phyloP scores from a whole-genome alignment of 163 green algal species.

The Chloroidium sp. region DNA sequence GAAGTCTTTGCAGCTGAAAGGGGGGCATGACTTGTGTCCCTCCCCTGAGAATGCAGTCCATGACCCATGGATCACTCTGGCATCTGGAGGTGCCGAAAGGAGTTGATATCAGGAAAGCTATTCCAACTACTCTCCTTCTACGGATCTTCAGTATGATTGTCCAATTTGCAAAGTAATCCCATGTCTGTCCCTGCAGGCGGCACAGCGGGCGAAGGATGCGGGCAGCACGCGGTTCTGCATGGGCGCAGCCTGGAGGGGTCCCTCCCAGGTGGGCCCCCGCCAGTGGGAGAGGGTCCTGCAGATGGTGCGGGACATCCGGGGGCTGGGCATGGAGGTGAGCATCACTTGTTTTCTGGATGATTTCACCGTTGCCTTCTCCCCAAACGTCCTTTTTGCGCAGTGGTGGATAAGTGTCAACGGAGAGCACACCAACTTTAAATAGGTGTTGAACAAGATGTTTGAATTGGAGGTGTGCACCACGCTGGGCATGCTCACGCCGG shows the following conservation, averaged over 20 bases:
- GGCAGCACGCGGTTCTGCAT: conserved; percentile 99
- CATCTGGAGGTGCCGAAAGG: too few relatives aligned
- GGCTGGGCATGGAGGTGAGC: conserved; percentile 69
- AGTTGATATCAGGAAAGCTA: too few relatives aligned
- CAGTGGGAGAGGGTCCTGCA: conserved; percentile 89
- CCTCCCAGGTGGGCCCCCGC: conserved; percentile 74
- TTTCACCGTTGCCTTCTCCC: conserved; percentile 11
- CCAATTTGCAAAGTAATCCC: not conserved
- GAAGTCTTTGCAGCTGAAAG: too few relatives aligned
- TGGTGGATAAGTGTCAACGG: conserved; percentile 10
- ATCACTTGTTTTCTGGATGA: too few relatives aligned
- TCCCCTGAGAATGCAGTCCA: too few relatives aligned
- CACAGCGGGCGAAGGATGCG: conserved; percentile 71
- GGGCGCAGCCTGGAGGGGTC: conserved; percentile 94
- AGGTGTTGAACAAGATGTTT: conserved; percentile 4
- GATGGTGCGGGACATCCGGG: conserved; percentile 69
- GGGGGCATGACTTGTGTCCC: too few relatives aligned
- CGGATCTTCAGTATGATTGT: too few relatives aligned
- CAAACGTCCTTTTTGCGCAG: not conserved
- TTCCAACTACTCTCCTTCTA: too few relatives aligned
- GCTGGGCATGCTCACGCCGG: conserved; percentile 85
- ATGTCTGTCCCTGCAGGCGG: conserved; percentile 42
- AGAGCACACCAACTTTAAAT: not conserved
- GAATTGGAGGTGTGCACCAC: conserved; percentile 83
- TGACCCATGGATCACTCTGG: too few relatives aligned